phyloP scores from a whole-genome alignment of 495 filamentous ascomycete species.

The Letharia lupina region DNA sequence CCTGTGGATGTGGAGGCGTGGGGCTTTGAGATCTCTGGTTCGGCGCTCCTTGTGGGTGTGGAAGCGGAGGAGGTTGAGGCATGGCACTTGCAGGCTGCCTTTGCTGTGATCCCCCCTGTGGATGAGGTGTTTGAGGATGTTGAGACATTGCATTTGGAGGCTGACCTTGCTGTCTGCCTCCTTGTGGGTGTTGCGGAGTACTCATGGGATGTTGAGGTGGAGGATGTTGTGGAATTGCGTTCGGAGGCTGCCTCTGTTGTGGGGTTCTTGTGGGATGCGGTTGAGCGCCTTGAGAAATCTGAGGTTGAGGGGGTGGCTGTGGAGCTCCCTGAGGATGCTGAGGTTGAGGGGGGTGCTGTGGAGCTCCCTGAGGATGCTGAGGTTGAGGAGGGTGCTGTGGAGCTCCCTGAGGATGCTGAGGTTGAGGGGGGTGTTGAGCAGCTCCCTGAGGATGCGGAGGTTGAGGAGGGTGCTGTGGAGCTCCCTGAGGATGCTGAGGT shows the following conservation, averaged over 20 bases:
- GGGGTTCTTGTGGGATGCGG: no score
- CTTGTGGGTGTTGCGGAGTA: no score
- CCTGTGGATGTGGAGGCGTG: background rate
- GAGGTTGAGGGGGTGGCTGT: no score
- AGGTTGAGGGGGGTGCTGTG: background rate
- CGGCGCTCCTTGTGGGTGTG: background rate
- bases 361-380: background rate
- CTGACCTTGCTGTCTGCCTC: no score
- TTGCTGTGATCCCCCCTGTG: background rate
- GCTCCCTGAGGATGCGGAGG: background rate
- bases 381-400: background rate
- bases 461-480: background rate
- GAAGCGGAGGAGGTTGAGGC: background rate
- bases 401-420: background rate
- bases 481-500: background rate
- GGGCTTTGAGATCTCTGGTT: constrained; percentile 5
- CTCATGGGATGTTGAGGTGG: no score
- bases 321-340: no score
- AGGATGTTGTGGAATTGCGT: no score
- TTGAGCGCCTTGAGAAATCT: no score
- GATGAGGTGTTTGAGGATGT: background rate
- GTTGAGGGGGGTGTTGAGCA: background rate
- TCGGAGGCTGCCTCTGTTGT: no score
- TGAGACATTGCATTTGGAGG: background rate
- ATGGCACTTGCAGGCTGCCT: background rate